Percentiles rank a stretch among this genome's conserved stretches.
These are phyloP conservation scores for Pilaira anomala DNA, from an alignment of 192 early-diverging fungal genomes.

Conservation along the genomic window DNA sequence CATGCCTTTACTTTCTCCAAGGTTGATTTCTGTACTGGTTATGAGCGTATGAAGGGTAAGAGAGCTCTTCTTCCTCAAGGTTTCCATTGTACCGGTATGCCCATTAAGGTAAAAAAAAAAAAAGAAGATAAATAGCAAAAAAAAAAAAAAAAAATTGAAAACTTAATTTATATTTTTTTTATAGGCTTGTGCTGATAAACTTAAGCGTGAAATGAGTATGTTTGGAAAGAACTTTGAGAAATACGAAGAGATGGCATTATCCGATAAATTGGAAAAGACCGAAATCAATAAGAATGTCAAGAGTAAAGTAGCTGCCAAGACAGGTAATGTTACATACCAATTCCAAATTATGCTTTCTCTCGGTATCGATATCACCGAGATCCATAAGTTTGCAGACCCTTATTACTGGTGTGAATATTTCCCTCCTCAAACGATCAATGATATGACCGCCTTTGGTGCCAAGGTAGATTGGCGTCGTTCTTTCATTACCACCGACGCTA, in stretches of 20 bases:
- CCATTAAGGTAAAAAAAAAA: conserved; percentile 80
- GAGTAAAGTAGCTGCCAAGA: conserved; percentile 88
- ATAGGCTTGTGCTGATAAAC: conserved; percentile 85
- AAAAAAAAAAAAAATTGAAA: not conserved
- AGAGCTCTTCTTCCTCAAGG: conserved; percentile 90
- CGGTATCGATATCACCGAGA: conserved; percentile 84
- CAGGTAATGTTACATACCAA: conserved; percentile 80
- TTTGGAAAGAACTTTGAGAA: conserved; percentile 75
- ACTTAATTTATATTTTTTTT: not conserved
- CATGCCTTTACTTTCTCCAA: conserved; percentile 97
- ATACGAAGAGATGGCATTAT: conserved; percentile 19
- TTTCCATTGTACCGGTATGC: conserved; percentile 99
- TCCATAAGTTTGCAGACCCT: conserved; percentile 89
- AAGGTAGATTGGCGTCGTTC: conserved; percentile 95
- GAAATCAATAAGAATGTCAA: conserved; percentile 68
- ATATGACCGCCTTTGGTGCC: conserved; percentile 71
- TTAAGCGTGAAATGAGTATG: conserved; percentile 76
- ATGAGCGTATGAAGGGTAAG: conserved; percentile 92
- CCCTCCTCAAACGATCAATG: conserved; percentile 81
- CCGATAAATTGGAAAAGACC: conserved; percentile 37
- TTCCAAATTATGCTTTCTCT: conserved; percentile 95
- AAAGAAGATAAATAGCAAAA: conserved; percentile 8
- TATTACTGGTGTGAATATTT: conserved; percentile 93
- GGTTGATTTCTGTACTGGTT: conserved; percentile 93
- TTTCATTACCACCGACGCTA: conserved; percentile 97